Evolutionary conservation across 495 filamentous ascomycete genomes (phyloP).

Genomic region (Aspergillus indologenus): DNA sequence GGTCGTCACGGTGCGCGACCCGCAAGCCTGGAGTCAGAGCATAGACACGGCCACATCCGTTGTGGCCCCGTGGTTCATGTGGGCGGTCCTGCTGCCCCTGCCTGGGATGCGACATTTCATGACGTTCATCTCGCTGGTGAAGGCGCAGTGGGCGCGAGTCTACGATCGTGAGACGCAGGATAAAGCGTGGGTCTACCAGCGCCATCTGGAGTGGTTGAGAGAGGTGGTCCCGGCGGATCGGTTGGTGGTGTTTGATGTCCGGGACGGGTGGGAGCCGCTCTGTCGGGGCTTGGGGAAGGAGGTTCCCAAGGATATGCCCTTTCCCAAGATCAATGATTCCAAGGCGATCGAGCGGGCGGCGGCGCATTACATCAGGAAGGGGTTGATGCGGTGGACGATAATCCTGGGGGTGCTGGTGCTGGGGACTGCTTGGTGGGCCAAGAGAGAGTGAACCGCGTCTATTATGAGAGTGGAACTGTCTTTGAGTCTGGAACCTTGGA

Average conservation of each 20-base stretch:
- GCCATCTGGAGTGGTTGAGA: conserved; percentile 33
- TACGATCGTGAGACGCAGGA: neutral
- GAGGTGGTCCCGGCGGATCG: conserved; percentile 40
- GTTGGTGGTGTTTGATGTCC: conserved; percentile 45
- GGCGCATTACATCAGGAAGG: conserved; percentile 17
- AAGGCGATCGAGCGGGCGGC: conserved; percentile 16
- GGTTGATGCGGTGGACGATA: conserved; percentile 17
- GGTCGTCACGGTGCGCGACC: conserved; percentile 49
- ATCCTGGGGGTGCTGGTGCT: neutral
- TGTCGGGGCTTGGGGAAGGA: conserved; percentile 46
- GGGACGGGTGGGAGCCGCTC: conserved; percentile 50
- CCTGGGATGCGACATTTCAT: neutral
- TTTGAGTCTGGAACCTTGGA: too few relatives aligned
- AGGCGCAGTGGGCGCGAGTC: neutral
- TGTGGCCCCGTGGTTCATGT: neutral
- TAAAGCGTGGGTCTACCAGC: neutral
- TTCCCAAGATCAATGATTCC: conserved; percentile 33
- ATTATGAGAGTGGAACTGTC: too few relatives aligned
- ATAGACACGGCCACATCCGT: neutral
- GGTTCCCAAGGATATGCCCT: conserved; percentile 23
- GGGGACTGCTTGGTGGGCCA: neutral
- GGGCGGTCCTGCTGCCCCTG: neutral
- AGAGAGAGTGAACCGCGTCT: too few relatives aligned
- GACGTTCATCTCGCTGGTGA: neutral
- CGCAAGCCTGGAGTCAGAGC: conserved; percentile 38